Evolutionary conservation across 257 asterid genomes (phyloP).

Genomic region (Scutellaria minor): DNA sequence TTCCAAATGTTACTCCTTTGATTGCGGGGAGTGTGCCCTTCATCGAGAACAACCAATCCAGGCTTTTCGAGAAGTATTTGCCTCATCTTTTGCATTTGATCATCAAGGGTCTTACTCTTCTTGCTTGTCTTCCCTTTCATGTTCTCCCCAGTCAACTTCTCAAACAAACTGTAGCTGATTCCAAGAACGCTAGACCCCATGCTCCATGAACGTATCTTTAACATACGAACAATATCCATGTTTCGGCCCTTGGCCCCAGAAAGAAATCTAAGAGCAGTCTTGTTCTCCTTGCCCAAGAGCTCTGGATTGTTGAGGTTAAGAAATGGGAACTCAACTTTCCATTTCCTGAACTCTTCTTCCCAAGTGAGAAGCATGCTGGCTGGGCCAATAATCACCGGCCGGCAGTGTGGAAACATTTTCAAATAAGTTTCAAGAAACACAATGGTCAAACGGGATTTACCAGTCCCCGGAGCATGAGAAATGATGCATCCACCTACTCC

Average conservation of each 20-base stretch:
- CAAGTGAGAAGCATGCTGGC: constrained; percentile 72
- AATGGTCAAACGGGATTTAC: constrained; percentile 63
- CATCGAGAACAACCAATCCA: constrained; percentile 60
- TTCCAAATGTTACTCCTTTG: constrained; percentile 57
- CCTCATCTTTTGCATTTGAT: constrained; percentile 28
- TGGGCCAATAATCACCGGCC: constrained; percentile 61
- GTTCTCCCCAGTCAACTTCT: constrained; percentile 47
- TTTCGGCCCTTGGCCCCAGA: neutral
- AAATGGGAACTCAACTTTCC: constrained; percentile 60
- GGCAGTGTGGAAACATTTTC: constrained; percentile 50
- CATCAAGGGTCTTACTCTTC: neutral
- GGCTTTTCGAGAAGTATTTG: constrained; percentile 56
- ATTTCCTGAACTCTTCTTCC: constrained; percentile 68
- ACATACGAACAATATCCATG: constrained; percentile 37
- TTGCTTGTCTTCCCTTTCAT: constrained; percentile 3
- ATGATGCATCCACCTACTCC: constrained; percentile 73
- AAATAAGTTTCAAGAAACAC: constrained; percentile 56
- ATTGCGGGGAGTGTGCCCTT: constrained; percentile 73
- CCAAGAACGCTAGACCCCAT: constrained; percentile 48
- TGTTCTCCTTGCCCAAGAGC: constrained; percentile 36
- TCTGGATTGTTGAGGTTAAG: constrained; percentile 51
- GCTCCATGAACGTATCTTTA: constrained; percentile 50
- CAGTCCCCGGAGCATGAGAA: constrained; percentile 81
- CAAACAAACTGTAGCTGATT: constrained; percentile 59
- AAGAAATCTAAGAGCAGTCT: constrained; percentile 22